Evolutionary conservation across 768 basidiomycete genomes (phyloP), one percentile per base, ranked within the genome.

Genomic region (Pholiota molesta): DNA sequence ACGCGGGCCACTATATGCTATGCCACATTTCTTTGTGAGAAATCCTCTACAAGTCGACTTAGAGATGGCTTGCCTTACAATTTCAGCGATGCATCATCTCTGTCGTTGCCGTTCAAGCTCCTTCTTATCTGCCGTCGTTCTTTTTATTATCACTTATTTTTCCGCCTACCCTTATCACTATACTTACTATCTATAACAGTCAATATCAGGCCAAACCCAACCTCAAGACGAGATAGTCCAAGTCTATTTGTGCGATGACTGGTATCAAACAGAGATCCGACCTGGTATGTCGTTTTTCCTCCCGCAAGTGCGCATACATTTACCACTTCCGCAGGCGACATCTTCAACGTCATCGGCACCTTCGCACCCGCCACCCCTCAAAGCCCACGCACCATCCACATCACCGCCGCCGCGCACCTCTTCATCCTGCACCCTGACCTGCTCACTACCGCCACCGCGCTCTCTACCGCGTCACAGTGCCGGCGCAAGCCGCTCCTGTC

Each of bases 361-460:
- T 72, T 76, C 33, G 66, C 73, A 3, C 63, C 73, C 3, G 73
- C 74, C 5, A 67, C 75, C 0, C 75, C 79, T 13, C 70, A 28
- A 10, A 28, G 40, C 33, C 52, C 77, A 17, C 66, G 71, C n/a
- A 74, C 72, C 14, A 89, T 94, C 31, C 73, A 77, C 1, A 81
- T 97, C 51, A 86, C 86, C 2, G 81, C 87, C 31, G 81, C 81
- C 57, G 70, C 82, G 10, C 89, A 94, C 65, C 77, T 91, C 52
- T 76, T 99, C 59, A 88, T 99, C 64, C 89, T 90, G 53, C 95
- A 99, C 69, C 97, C 97, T 5, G 97, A 99, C 74, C 76, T 94
- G 51, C 89, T 99, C 44, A 74, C 98, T 52, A 96, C 97, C 2
- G 90, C 95, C 26, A 97, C 97, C 0, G 85, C 92, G 0, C 86